Conservation (phyloP, 805 yeast species). For the Starmerella vitae region DNA sequence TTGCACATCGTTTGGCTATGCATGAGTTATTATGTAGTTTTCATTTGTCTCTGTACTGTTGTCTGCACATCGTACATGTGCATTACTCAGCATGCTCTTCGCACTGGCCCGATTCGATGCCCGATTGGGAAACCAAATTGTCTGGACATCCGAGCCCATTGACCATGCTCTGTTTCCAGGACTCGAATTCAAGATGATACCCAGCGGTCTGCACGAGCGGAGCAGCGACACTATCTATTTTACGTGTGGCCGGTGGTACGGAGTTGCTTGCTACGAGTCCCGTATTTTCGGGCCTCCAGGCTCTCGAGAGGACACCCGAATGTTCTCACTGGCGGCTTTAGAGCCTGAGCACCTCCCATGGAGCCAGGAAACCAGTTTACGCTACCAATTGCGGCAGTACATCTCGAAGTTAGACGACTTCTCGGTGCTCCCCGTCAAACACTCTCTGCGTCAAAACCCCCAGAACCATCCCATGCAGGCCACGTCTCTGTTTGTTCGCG, state of each 20-base stretch:
- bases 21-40: too few relatives aligned
- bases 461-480: conserved; percentile 28
- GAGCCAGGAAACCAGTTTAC: conserved; percentile 18
- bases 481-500: conserved; percentile 33
- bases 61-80: too few relatives aligned
- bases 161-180: conserved; percentile 27
- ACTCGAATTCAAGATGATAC: conserved; percentile 51
- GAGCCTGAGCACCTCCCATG: conserved; percentile 17
- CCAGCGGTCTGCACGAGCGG: conserved; percentile 52
- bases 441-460: conserved; percentile 9
- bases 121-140: conserved; percentile 36
- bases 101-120: conserved; percentile 42
- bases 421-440: conserved; percentile 3
- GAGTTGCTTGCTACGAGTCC: conserved; percentile 18
- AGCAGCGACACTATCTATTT: conserved; percentile 42
- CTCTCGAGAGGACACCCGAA: conserved; percentile 7
- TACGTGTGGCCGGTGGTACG: conserved; percentile 21
- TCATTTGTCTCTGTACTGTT: too few relatives aligned
- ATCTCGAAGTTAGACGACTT: conserved; percentile 7
- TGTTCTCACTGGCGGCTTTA: conserved; percentile 20
- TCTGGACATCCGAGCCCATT: conserved; percentile 30
- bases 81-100: conserved; percentile 27
- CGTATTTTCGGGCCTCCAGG: conserved; percentile 6
- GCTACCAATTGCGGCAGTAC: conserved; percentile 12
- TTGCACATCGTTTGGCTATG: too few relatives aligned